Conservation (phyloP, 345 rosid species). For the Psidium friedrichsthalianum region DNA sequence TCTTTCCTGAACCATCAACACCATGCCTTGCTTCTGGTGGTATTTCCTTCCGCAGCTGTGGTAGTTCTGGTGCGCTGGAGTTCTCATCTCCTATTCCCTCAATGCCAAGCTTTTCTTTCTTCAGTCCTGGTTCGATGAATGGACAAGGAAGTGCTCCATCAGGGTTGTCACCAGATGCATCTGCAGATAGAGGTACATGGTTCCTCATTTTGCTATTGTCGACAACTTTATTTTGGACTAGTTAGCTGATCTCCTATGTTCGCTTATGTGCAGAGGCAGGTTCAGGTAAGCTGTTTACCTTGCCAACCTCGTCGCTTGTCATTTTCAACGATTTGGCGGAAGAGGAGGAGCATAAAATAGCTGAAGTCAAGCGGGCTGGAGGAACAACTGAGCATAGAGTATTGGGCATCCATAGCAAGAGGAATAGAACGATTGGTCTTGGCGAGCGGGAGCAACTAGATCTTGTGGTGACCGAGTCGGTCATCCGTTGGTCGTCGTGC, state of each 20-base stretch:
- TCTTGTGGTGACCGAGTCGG: slow-evolving; percentile 36
- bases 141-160: slow-evolving; percentile 6
- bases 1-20: slow-evolving; percentile 26
- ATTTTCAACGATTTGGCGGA: slow-evolving; percentile 9
- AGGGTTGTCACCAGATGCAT: slow-evolving; percentile 6
- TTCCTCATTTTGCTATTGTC: neutral
- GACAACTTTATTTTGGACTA: neutral
- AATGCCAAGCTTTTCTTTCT: slow-evolving; percentile 55
- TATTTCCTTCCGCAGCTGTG: slow-evolving; percentile 27
- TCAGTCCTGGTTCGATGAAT: slow-evolving; percentile 19
- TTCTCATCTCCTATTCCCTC: slow-evolving; percentile 30
- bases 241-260: neutral
- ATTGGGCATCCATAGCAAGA: slow-evolving; percentile 33
- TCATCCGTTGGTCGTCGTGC: slow-evolving; percentile 66
- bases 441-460: slow-evolving; percentile 46
- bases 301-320: slow-evolving; percentile 11
- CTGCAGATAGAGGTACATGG: slow-evolving; percentile 21
- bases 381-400: slow-evolving; percentile 25
- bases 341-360: slow-evolving; percentile 16
- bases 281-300: slow-evolving; percentile 11
- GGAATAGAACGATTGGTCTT: slow-evolving; percentile 48
- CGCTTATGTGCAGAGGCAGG: slow-evolving; percentile 9
- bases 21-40: slow-evolving; percentile 21
- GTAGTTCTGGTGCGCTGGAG: slow-evolving; percentile 19
- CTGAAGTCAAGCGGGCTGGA: slow-evolving; percentile 21